Evolutionary conservation across 2,329 filamentous ascomycete genomes (phyloP), one percentile per base, ranked within the genome.

Genomic region (Fusarium falciforme): DNA sequence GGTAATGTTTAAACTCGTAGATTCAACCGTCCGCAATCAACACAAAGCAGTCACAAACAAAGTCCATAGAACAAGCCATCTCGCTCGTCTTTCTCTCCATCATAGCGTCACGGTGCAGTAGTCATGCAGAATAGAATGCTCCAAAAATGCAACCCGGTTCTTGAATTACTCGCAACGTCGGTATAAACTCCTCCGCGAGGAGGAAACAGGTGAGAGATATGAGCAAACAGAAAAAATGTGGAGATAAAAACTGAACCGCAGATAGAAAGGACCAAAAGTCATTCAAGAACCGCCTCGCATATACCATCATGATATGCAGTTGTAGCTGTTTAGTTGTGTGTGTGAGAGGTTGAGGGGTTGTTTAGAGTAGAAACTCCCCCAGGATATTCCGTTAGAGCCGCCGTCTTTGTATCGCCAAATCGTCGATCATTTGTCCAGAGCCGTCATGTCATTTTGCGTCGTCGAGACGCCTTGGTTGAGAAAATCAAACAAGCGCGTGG

Each of bases 211-310:
- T 35, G 54, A 63, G 70, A 71, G 65, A 70, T 74, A 62, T 74
- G 71, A 74, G 61, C 60, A 74, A 75, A 72, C 71, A 72, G 61
- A 72, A 68, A 70, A 68, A 65, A 72, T 40, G 64, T 61, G 61
- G 12, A 66, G 52, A 72, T 57, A 71, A 72, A 73, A 72, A 75
- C 71, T 61, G 36, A 67, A 66, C 65, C 58, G 66, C 61, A 74
- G 62, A 77, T 68, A 69, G 71, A 66, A 69, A 70, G 79, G 78
- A 78, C 71, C 64, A 74, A 74, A 79, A 67, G 61, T 76, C 72
- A 70, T 74, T 78, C 76, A 79, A 78, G 72, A 79, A 80, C 74
- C 78, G 74, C 74, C 74, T 78, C 69, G 75, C 76, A 74, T 73
- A 71, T 69, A 73, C 70, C 74, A 71, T 75, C 75, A 72, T 77